Percentiles rank a stretch among this genome's conserved stretches.
These are phyloP conservation scores for Aureobasidium sp. DNA, from an alignment of 2,329 filamentous ascomycete genomes.

Conservation along the genomic window DNA sequence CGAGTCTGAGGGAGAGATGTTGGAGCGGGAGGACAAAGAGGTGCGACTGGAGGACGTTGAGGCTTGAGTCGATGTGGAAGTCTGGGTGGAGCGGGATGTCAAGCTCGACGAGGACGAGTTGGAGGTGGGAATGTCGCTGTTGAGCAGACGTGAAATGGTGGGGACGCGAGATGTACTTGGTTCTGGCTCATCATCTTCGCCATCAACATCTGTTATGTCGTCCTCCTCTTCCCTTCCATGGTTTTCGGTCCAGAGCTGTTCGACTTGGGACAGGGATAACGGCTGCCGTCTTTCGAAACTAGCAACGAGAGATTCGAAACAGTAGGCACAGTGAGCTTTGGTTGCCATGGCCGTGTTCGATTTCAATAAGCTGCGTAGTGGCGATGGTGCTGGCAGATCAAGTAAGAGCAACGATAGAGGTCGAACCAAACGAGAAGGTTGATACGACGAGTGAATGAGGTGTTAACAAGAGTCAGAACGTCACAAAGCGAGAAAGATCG, in stretches of 20 bases:
- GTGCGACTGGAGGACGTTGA: slow-evolving; percentile 45
- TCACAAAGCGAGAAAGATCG: background rate
- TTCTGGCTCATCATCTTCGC: slow-evolving; percentile 14
- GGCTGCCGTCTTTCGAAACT: slow-evolving; percentile 64
- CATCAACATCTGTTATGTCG: slow-evolving; percentile 23
- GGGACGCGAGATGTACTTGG: slow-evolving; percentile 29
- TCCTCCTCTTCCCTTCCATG: slow-evolving; percentile 28
- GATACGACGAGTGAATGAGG: background rate
- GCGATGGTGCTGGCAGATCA: background rate
- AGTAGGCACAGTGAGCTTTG: slow-evolving; percentile 78
- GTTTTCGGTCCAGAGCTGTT: slow-evolving; percentile 57
- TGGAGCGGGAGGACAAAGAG: slow-evolving; percentile 31
- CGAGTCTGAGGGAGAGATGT: slow-evolving; percentile 19
- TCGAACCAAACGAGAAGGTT: background rate
- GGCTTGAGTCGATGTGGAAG: slow-evolving; percentile 28
- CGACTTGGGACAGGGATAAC: slow-evolving; percentile 60
- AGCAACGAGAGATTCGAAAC: slow-evolving; percentile 80
- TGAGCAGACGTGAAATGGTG: slow-evolving; percentile 39
- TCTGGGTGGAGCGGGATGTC: slow-evolving; percentile 21
- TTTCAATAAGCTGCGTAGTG: background rate
- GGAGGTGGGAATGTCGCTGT: slow-evolving; percentile 21
- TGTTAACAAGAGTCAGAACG: background rate
- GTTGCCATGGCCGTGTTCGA: slow-evolving; percentile 60
- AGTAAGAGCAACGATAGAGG: too few relatives aligned
- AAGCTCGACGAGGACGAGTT: slow-evolving; percentile 27